Conservation (phyloP, 306 rosid genomes). For the Rosa lucieae region DNA sequence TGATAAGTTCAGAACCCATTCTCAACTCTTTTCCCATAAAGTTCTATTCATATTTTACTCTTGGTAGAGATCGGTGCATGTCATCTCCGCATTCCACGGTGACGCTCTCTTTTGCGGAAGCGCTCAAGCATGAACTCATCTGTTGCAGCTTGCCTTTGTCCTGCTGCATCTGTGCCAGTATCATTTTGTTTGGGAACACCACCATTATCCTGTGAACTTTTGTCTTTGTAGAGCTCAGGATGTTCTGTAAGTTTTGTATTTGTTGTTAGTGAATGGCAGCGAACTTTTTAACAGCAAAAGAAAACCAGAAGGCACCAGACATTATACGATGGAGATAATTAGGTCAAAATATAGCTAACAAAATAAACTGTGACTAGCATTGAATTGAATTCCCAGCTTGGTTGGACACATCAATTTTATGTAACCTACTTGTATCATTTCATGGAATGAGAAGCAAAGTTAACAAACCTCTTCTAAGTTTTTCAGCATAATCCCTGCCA, state of each 20-base stretch:
- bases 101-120: conserved; percentile 94
- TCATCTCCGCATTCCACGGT: conserved; percentile 79
- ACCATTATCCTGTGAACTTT: conserved; percentile 58
- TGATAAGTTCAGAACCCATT: neutral
- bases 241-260: conserved; percentile 60
- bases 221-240: conserved; percentile 92
- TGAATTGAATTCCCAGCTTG: neutral
- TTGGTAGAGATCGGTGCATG: conserved; percentile 2
- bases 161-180: conserved; percentile 50
- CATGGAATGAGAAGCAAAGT: neutral
- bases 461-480: conserved; percentile 80
- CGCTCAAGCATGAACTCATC: conserved; percentile 93
- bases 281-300: neutral
- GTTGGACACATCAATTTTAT: neutral
- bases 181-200: conserved; percentile 62
- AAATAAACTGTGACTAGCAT: neutral
- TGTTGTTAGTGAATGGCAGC: conserved; percentile 23
- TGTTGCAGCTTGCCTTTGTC: conserved; percentile 94
- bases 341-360: neutral
- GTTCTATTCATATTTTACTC: neutral
- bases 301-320: neutral
- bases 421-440: neutral
- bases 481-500: conserved; percentile 98
- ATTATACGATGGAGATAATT: neutral
- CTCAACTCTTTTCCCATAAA: neutral